Evolutionary conservation across 306 rosid genomes (phyloP), one percentile per base, ranked within the genome.

Genomic region (Carpinus fangiana): DNA sequence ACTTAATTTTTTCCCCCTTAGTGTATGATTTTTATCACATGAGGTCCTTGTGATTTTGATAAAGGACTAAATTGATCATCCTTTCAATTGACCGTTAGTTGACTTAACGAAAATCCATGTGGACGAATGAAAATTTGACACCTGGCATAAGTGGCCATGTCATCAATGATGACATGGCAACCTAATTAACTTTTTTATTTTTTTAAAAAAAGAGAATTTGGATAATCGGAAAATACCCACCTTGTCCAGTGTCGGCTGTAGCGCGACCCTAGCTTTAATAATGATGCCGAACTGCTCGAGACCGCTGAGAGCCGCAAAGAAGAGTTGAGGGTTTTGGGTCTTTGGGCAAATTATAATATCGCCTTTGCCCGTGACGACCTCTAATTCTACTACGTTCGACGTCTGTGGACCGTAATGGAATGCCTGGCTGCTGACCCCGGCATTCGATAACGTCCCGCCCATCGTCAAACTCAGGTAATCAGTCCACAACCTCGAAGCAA

Each of bases 341-440:
- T 90, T 83, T 17, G 92, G 86, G 80, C 99, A 96, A 14, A 89
- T 48, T 2, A 89, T 9, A 38, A 82, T 84, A 12, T 96, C 99
- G 46, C 98, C 98, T 53, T 85, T 90, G 3, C 99, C 99, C 1
- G 90, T 93, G 1, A 96, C 98, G 8, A 96, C 94, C 60, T 96
- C 97, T 57, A 96, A 74, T 80, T 91, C 97, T 45, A 92, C 81
- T 31, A 96, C 99, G 86, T 93, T 96, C 0, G 97, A 84, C 4
- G 90, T 91, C 20, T 93, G 99, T 1, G 99, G 99, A 6, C 99
- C 99, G 82, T 86, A 91, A 79, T 94, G 93, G 91, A 96, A 96
- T 4, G 97, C 52, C 62, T 96, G 98, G 2, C 99, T 98, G 12
- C 98, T 96, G 1, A 96, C 99, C 6, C 99, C 99, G 41, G 93